These are phyloP conservation scores for Aspergillus neoniger DNA, from an alignment of 2,329 filamentous ascomycete genomes.

Conservation along the genomic window DNA sequence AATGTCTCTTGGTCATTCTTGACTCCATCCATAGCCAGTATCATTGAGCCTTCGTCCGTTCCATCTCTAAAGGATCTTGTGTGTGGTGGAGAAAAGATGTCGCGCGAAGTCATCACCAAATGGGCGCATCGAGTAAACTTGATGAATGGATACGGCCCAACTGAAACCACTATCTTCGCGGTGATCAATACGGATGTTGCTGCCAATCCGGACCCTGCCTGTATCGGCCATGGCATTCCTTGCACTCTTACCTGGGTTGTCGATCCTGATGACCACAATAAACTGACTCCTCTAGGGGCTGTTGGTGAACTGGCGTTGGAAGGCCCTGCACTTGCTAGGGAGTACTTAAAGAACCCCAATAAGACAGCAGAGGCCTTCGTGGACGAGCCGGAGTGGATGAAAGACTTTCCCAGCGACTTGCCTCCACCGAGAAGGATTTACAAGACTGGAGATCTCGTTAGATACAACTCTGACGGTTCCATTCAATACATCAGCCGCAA, in stretches of 20 bases:
- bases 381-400: constrained; percentile 29
- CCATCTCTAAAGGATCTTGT: constrained; percentile 47
- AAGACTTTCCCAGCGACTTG: constrained; percentile 9
- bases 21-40: constrained; percentile 48
- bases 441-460: constrained; percentile 31
- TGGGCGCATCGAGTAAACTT: constrained; percentile 60
- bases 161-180: constrained; percentile 39
- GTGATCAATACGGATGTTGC: constrained; percentile 32
- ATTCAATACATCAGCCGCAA: constrained; percentile 51
- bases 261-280: constrained; percentile 33
- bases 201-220: constrained; percentile 22
- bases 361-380: constrained; percentile 35
- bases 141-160: constrained; percentile 43
- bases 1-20: constrained; percentile 51
- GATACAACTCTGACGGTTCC: constrained; percentile 24
- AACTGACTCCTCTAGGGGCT: constrained; percentile 40
- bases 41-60: constrained; percentile 43
- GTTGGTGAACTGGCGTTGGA: constrained; percentile 39
- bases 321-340: constrained; percentile 41
- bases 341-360: constrained; percentile 40
- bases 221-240: constrained; percentile 26
- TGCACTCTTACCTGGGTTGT: constrained; percentile 36
- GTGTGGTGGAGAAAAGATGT: constrained; percentile 62
- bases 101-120: constrained; percentile 66
- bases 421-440: constrained; percentile 25